These are phyloP conservation scores for Plenodomus biglobosus DNA, from an alignment of 2,329 filamentous ascomycete species.

Conservation along the genomic window DNA sequence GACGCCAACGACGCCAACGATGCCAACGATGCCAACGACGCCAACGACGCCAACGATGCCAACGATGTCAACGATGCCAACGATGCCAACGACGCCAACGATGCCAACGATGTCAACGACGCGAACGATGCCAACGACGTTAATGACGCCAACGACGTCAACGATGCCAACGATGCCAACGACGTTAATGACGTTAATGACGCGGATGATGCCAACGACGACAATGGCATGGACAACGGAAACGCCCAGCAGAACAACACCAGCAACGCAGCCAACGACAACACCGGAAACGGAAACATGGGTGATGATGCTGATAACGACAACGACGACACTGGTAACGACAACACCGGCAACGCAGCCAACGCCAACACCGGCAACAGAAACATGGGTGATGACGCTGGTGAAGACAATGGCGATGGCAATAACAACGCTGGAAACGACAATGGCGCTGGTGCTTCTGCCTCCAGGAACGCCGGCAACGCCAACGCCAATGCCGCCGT, in stretches of 20 bases:
- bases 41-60: background rate
- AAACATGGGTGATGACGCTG: no score
- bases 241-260: background rate
- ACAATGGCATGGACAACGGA: no score
- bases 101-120: slow-evolving; percentile 2
- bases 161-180: background rate
- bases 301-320: no score
- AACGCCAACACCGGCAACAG: background rate
- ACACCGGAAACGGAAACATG: no score
- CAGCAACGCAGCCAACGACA: slow-evolving; percentile 1
- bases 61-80: background rate
- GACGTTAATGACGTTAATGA: background rate
- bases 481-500: no score
- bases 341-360: slow-evolving; percentile 1
- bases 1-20: background rate
- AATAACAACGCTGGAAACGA: no score
- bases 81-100: background rate
- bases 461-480: no score
- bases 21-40: background rate
- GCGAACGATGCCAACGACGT: slow-evolving; percentile 2
- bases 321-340: background rate
- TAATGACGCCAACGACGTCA: slow-evolving; percentile 1
- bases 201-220: no score
- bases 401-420: background rate
- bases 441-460: no score